A percentile compares a stretch with the other conserved stretches of the same genome.
Evolutionary conservation across 176 grass and related monocot species (phyloP).

Genomic region (Thinopyrum elongatum): DNA sequence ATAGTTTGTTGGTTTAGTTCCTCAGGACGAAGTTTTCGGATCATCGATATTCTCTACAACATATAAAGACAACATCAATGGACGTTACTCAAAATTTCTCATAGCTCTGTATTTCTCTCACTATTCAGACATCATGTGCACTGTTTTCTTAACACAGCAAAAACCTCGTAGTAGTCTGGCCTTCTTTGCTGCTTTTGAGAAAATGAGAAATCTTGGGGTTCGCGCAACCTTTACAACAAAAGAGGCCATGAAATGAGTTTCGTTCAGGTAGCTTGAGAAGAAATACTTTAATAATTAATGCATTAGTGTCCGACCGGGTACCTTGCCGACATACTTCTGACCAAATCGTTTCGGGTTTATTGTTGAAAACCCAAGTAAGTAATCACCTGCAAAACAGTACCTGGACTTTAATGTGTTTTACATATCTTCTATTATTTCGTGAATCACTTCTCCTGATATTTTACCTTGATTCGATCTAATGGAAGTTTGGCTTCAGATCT

Average conservation of each 20-base stretch:
- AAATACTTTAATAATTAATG: background rate
- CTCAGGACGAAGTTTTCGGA: slow-evolving; percentile 90
- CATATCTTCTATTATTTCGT: slow-evolving; percentile 10
- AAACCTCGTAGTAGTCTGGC: slow-evolving; percentile 61
- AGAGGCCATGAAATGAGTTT: slow-evolving; percentile 26
- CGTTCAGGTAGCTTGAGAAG: slow-evolving; percentile 21
- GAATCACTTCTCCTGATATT: background rate
- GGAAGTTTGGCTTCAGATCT: slow-evolving; percentile 76
- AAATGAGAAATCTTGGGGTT: slow-evolving; percentile 98
- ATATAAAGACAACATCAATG: slow-evolving; percentile 21
- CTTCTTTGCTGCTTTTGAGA: slow-evolving; percentile 88
- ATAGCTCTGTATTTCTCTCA: background rate
- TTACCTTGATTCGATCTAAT: slow-evolving; percentile 86
- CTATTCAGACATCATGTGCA: slow-evolving; percentile 6
- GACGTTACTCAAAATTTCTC: slow-evolving; percentile 24
- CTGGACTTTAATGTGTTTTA: slow-evolving; percentile 3
- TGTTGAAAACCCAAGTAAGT: slow-evolving; percentile 93
- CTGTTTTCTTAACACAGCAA: slow-evolving; percentile 14
- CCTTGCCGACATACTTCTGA: slow-evolving; percentile 94
- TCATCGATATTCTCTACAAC: slow-evolving; percentile 77
- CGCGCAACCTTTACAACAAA: slow-evolving; percentile 84
- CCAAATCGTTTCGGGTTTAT: slow-evolving; percentile 96
- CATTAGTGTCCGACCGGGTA: slow-evolving; percentile 36
- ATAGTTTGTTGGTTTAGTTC: slow-evolving; percentile 99
- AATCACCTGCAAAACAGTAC: slow-evolving; percentile 72